phyloP scores from a whole-genome alignment of 2,329 filamentous ascomycete species.

The Cladorrhinum sp. region DNA sequence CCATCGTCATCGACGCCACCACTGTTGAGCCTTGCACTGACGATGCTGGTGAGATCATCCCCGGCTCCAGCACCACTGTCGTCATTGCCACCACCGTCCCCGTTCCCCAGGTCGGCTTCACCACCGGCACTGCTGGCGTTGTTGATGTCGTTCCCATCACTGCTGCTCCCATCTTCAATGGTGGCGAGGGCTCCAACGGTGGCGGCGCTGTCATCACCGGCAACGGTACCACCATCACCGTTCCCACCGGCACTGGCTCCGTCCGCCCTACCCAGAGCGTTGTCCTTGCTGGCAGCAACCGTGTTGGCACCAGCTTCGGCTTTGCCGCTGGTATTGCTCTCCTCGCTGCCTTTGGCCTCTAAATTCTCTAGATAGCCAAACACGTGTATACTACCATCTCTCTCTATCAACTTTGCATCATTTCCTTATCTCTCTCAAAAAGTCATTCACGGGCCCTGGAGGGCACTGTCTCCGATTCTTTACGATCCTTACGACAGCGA shows the following conservation, averaged over 20 bases:
- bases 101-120: slow-evolving; percentile 53
- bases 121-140: slow-evolving; percentile 35
- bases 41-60: slow-evolving; percentile 43
- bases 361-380: slow-evolving; percentile 29
- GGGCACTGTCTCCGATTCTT: slow-evolving; percentile 43
- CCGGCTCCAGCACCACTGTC: slow-evolving; percentile 49
- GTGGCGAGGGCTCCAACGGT: slow-evolving; percentile 17
- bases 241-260: slow-evolving; percentile 36
- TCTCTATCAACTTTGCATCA: background rate
- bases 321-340: slow-evolving; percentile 44
- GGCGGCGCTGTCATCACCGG: slow-evolving; percentile 20
- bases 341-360: slow-evolving; percentile 46
- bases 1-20: slow-evolving; percentile 48
- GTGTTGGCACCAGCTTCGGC: slow-evolving; percentile 42
- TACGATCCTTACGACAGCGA: slow-evolving; percentile 54
- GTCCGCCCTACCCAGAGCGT: slow-evolving; percentile 36
- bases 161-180: slow-evolving; percentile 30
- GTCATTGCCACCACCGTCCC: slow-evolving; percentile 47
- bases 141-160: slow-evolving; percentile 43
- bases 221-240: slow-evolving; percentile 35
- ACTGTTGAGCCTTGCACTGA: slow-evolving; percentile 50
- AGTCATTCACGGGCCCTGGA: slow-evolving; percentile 3
- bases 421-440: slow-evolving; percentile 6
- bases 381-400: slow-evolving; percentile 7
- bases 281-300: slow-evolving; percentile 34